phyloP scores from a whole-genome alignment of 495 filamentous ascomycete species.

The Corynascus novoguineensis region DNA sequence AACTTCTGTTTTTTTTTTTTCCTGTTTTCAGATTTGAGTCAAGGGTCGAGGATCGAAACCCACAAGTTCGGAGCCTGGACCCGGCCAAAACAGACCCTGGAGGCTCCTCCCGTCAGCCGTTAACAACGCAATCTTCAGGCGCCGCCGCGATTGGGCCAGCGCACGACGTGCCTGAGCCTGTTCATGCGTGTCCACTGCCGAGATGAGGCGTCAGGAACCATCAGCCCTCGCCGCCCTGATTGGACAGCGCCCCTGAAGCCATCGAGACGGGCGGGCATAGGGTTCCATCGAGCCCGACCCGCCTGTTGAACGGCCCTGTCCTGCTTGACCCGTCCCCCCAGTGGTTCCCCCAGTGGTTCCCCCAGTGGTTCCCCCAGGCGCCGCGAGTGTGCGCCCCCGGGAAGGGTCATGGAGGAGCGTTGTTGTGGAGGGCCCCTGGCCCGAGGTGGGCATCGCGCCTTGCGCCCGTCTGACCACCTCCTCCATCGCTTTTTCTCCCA shows the following conservation, averaged over 20 bases:
- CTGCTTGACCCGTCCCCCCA: not conserved
- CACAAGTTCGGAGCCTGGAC: not conserved
- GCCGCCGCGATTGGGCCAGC: slow-evolving; percentile 11
- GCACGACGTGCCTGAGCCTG: slow-evolving; percentile 11
- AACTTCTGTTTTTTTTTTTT: too few species aligned
- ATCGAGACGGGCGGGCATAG: slow-evolving; percentile 9
- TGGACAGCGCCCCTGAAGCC: slow-evolving; percentile 13
- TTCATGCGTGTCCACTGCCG: slow-evolving; percentile 13
- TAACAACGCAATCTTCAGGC: slow-evolving; percentile 5
- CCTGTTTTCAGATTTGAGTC: not conserved
- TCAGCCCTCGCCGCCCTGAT: slow-evolving; percentile 1
- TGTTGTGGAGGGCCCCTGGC: not conserved
- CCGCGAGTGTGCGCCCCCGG: too few species aligned
- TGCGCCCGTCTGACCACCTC: not conserved
- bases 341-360: slow-evolving; percentile 9
- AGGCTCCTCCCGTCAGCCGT: slow-evolving; percentile 4
- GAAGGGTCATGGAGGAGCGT: slow-evolving; percentile 9
- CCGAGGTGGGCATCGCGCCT: not conserved
- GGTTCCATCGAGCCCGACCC: not conserved
- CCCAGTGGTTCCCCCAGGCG: slow-evolving; percentile 4
- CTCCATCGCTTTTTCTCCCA: not conserved
- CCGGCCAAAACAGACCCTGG: not conserved
- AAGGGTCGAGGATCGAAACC: not conserved
- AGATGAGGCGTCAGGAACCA: slow-evolving; percentile 21
- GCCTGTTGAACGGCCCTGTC: not conserved